Percentiles rank a stretch among this genome's conserved stretches.
These are phyloP conservation scores for Parathielavia appendiculata DNA, from an alignment of 495 filamentous ascomycete genomes.

Conservation along the genomic window DNA sequence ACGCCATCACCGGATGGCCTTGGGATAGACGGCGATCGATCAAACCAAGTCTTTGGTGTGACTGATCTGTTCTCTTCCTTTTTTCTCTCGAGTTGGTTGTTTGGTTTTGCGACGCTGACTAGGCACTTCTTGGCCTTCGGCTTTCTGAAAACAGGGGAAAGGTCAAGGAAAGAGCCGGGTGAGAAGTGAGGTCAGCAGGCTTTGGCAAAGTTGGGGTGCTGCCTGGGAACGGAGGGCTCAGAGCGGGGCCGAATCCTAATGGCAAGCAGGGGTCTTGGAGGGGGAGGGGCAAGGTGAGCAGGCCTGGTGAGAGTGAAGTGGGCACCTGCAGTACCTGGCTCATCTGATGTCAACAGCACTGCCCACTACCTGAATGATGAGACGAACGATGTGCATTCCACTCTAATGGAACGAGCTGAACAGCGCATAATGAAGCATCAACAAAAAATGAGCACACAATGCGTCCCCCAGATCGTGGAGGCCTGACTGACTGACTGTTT, in stretches of 20 bases:
- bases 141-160: background rate
- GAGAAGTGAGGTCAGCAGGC: conserved; percentile 5
- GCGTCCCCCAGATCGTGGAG: too few species aligned
- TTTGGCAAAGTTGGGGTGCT: background rate
- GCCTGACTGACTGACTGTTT: background rate
- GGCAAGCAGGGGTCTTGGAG: background rate
- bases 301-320: too few species aligned
- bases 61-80: background rate
- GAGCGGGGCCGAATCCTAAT: conserved; percentile 11
- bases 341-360: background rate
- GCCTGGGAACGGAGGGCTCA: background rate
- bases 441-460: too few species aligned
- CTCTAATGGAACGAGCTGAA: too few species aligned
- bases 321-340: too few species aligned
- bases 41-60: background rate
- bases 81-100: background rate
- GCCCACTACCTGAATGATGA: too few species aligned
- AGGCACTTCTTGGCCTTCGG: background rate
- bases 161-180: background rate
- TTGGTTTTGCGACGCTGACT: background rate
- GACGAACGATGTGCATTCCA: too few species aligned
- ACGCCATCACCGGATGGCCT: conserved; percentile 34
- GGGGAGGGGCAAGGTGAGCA: background rate
- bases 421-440: too few species aligned
- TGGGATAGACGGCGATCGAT: background rate